Percentiles rank a stretch among this genome's conserved stretches.
Evolutionary conservation across 2,329 filamentous ascomycete species (phyloP).

Genomic region (Emmonsiellopsis sp.): DNA sequence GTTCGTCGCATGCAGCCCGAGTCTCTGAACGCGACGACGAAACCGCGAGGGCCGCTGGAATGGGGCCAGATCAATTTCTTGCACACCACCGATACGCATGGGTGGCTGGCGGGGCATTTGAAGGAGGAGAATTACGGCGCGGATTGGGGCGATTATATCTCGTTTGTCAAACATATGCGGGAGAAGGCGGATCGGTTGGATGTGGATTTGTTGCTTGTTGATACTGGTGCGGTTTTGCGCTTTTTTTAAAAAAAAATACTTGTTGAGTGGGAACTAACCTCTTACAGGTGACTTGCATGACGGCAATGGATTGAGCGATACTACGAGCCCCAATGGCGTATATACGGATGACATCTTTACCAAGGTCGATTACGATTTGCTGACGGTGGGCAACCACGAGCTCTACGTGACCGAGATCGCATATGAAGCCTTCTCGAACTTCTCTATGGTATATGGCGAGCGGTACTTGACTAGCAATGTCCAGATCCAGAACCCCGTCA

Average conservation of each 20-base stretch:
- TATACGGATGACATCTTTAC: slow-evolving; percentile 45
- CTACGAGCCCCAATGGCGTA: slow-evolving; percentile 47
- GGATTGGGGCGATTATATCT: slow-evolving; percentile 58
- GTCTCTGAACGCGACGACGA: slow-evolving; percentile 12
- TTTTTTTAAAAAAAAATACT: slow-evolving; percentile 13
- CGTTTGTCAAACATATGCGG: slow-evolving; percentile 52
- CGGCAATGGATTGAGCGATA: slow-evolving; percentile 53
- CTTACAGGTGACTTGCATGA: slow-evolving; percentile 51
- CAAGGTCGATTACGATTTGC: slow-evolving; percentile 44
- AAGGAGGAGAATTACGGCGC: slow-evolving; percentile 56
- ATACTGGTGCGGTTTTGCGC: slow-evolving; percentile 39
- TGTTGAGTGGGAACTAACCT: slow-evolving; percentile 4
- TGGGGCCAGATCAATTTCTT: slow-evolving; percentile 57
- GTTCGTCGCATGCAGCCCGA: slow-evolving; percentile 16
- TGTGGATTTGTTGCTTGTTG: slow-evolving; percentile 52
- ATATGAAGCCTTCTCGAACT: slow-evolving; percentile 52
- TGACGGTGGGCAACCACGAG: slow-evolving; percentile 55
- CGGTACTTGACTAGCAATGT: slow-evolving; percentile 47
- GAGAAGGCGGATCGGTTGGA: slow-evolving; percentile 46
- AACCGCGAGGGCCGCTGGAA: slow-evolving; percentile 13
- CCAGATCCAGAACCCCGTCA: slow-evolving; percentile 37
- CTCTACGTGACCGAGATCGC: slow-evolving; percentile 54
- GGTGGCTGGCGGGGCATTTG: slow-evolving; percentile 52
- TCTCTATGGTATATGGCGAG: slow-evolving; percentile 49
- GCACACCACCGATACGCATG: slow-evolving; percentile 54